Evolutionary conservation across 2,329 filamentous ascomycete genomes (phyloP).

Genomic region (Curvularia eragrostidis): DNA sequence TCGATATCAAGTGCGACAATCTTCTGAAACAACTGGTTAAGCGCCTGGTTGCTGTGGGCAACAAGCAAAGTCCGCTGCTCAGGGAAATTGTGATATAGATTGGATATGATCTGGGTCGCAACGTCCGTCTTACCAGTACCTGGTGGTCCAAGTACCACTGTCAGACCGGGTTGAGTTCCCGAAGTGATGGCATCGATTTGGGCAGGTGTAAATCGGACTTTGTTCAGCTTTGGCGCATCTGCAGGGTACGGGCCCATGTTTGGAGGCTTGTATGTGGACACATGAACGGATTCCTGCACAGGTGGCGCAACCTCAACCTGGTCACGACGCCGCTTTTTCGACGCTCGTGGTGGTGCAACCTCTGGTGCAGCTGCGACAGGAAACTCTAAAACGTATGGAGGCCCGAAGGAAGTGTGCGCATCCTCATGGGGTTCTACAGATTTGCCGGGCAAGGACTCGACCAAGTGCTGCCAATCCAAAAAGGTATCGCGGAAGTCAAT

Average conservation of each 20-base stretch:
- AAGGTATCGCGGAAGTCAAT: conserved; percentile 96
- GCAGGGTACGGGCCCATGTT: conserved; percentile 90
- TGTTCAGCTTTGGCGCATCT: conserved; percentile 81
- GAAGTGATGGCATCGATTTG: conserved; percentile 94
- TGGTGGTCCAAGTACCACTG: conserved; percentile 91
- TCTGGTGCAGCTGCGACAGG: conserved; percentile 46
- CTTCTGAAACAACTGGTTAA: conserved; percentile 98
- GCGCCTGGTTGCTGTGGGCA: conserved; percentile 95
- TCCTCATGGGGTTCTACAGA: conserved; percentile 79
- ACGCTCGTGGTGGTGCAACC: conserved; percentile 62
- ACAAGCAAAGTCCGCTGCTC: conserved; percentile 88
- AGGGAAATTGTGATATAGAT: conserved; percentile 98
- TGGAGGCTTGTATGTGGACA: conserved; percentile 87
- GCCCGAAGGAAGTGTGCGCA: conserved; percentile 75
- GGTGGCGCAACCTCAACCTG: conserved; percentile 68
- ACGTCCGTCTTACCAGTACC: conserved; percentile 99
- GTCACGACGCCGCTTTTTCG: conserved; percentile 88
- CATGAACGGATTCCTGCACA: conserved; percentile 68
- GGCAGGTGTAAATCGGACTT: conserved; percentile 85
- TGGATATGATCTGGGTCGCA: conserved; percentile 97
- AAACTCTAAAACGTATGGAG: conserved; percentile 84
- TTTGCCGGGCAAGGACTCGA: conserved; percentile 88
- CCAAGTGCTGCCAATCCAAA: conserved; percentile 90
- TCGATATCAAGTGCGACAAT: conserved; percentile 97
- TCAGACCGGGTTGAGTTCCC: conserved; percentile 91